Evolutionary conservation across 2,329 filamentous ascomycete genomes (phyloP), one percentile per base, ranked within the genome.

Genomic region (Neonectria sp.): DNA sequence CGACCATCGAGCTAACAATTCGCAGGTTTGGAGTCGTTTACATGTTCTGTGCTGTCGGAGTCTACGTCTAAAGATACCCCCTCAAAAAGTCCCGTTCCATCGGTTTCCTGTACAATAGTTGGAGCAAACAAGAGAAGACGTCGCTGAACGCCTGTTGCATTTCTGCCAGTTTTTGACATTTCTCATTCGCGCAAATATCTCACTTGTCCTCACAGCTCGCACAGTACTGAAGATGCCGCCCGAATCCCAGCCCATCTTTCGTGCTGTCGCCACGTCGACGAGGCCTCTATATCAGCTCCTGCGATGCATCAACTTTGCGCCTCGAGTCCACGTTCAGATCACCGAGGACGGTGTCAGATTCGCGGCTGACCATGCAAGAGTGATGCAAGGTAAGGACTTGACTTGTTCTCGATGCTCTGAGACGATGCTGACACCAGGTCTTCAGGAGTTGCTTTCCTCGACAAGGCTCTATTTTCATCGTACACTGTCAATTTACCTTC

Each of bases 1-100:
- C 52, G n/a, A 48, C 13, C 55, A 43, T 29, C 27, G 58, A 49
- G 60, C 79, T 79, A 60, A 75, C 29, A 13, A 13, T 33, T 31
- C 27, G 12, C 78, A 98, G 95, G 57, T 93, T 97, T 82, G 96
- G 96, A 75, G 92, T 95, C 57, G 95, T 99, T 52, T 98, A 96
- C 84, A 97, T 98, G 92, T 98, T 99, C 84, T 99, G 96, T 84
- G 96, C 95, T 68, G 96, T 96, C 80, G 96, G 96, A 81, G 96
- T 99, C 79, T 98, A 99, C 91, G 94, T 99, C 82, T 99, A 89
- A 90, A 86, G 81, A 89, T 84, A 85, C 83, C 84, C 81, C 76
- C 58, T 35, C 29, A 51, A 75, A 75, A 76, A 76, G 67, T 71
- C 68, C 79, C 80, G 67, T 73, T 72, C 73, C 72, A 70, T 72